phyloP scores from a whole-genome alignment of 2,329 filamentous ascomycete genomes.

The Didymella segeticola region DNA sequence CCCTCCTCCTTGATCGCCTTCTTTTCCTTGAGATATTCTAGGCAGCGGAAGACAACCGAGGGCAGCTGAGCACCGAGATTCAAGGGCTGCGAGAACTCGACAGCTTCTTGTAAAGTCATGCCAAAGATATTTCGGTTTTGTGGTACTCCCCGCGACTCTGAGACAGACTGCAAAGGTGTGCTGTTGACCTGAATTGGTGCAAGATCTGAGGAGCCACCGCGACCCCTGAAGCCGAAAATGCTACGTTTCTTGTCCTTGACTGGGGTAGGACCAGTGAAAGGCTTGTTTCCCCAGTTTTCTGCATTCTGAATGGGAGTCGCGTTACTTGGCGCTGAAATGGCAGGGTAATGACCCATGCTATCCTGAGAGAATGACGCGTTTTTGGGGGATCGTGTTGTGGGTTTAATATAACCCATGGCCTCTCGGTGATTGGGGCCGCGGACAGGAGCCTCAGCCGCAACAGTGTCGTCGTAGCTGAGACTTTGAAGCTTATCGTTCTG shows the following conservation, averaged over 20 bases:
- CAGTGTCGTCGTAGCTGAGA: conserved; percentile 64
- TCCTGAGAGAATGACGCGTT: conserved; percentile 45
- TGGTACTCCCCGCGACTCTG: conserved; percentile 42
- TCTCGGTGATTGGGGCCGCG: conserved; percentile 51
- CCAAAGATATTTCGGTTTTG: conserved; percentile 75
- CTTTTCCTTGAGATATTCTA: conserved; percentile 88
- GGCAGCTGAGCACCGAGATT: conserved; percentile 80
- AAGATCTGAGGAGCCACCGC: conserved; percentile 72
- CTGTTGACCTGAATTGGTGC: conserved; percentile 45
- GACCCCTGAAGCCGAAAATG: conserved; percentile 70
- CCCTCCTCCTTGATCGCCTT: conserved; percentile 86
- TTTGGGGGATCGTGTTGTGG: conserved; percentile 39
- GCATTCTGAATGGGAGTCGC: conserved; percentile 82
- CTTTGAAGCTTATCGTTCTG: conserved; percentile 50
- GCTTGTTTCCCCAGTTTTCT: conserved; percentile 84
- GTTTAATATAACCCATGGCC: conserved; percentile 26
- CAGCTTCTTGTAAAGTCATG: conserved; percentile 82
- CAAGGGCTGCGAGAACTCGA: conserved; percentile 76
- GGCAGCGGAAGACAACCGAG: conserved; percentile 91
- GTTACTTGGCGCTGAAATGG: conserved; percentile 85
- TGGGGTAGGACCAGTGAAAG: conserved; percentile 57
- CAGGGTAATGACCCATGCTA: conserved; percentile 44
- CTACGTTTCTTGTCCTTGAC: conserved; percentile 83
- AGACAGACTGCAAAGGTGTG: conserved; percentile 24
- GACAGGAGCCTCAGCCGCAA: conserved; percentile 64